phyloP scores from a whole-genome alignment of 2,329 filamentous ascomycete genomes.

The Fusarium xylarioides region DNA sequence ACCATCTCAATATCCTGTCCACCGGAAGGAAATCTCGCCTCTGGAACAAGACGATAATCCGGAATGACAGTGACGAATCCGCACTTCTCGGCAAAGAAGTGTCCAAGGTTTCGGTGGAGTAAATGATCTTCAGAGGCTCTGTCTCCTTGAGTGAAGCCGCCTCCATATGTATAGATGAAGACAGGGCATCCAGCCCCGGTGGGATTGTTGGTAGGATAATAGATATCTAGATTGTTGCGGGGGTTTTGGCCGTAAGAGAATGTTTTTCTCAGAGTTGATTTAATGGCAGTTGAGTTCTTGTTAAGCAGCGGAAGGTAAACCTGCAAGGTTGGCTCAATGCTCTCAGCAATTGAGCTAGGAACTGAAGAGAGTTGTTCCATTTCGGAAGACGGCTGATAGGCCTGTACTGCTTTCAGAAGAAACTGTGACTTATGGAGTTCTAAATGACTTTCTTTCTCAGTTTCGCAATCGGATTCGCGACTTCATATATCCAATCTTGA shows the following conservation, averaged over 20 bases:
- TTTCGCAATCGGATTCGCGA: neutral
- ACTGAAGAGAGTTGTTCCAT: neutral
- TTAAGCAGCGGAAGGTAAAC: neutral
- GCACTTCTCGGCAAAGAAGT: neutral
- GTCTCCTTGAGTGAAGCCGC: neutral
- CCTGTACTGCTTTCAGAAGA: too few species aligned
- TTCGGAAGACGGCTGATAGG: neutral
- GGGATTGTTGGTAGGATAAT: neutral
- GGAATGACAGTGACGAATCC: neutral
- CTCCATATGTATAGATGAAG: neutral
- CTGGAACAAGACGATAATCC: neutral
- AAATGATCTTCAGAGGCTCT: neutral
- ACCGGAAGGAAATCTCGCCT: neutral
- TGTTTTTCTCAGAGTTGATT: neutral
- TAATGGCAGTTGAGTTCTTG: neutral
- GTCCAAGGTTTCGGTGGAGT: neutral
- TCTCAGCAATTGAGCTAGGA: neutral
- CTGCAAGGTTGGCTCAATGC: neutral
- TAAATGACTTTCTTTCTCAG: accelerated
- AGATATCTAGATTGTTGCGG: neutral
- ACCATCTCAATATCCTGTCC: neutral
- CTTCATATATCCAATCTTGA: neutral
- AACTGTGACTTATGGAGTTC: neutral
- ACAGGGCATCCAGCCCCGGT: neutral
- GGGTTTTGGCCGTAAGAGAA: neutral